Conservation (phyloP, 2,329 filamentous ascomycete genomes). For the Alternaria sp. region DNA sequence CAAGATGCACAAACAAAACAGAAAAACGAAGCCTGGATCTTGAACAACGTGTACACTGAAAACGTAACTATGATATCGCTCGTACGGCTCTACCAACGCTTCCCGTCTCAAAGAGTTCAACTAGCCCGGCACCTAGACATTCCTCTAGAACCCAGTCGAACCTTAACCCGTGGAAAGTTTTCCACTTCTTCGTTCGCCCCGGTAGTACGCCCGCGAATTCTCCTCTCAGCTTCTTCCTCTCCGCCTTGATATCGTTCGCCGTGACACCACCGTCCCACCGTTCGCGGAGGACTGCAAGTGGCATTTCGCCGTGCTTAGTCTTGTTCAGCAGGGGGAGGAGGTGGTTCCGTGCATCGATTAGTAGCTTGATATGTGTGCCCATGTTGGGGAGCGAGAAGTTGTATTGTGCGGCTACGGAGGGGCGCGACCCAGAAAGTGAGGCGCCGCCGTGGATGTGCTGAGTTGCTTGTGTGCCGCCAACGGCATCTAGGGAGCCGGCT, state of each 20-base stretch:
- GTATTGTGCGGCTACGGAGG: constrained; percentile 51
- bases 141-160: constrained; percentile 78
- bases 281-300: constrained; percentile 69
- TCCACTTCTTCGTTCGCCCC: constrained; percentile 74
- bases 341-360: constrained; percentile 68
- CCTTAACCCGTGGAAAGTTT: constrained; percentile 70
- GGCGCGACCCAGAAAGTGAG: constrained; percentile 36
- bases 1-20: too few relatives aligned
- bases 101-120: constrained; percentile 78
- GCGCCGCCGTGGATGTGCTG: constrained; percentile 72
- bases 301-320: constrained; percentile 69
- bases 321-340: constrained; percentile 67
- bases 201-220: constrained; percentile 67
- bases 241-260: constrained; percentile 55
- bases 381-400: constrained; percentile 70
- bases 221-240: constrained; percentile 62
- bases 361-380: constrained; percentile 72
- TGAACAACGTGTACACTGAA: too few relatives aligned
- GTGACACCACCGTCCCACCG: constrained; percentile 74
- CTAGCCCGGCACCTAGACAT: constrained; percentile 72
- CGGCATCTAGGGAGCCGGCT: constrained; percentile 72
- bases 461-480: constrained; percentile 72
- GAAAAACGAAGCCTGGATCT: too few relatives aligned
- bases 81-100: constrained; percentile 73
- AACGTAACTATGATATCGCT: neutral